A percentile compares a stretch with the other conserved stretches of the same genome.
Conservation (phyloP, 2,329 filamentous ascomycete genomes). For the Aspergillus neotritici region DNA sequence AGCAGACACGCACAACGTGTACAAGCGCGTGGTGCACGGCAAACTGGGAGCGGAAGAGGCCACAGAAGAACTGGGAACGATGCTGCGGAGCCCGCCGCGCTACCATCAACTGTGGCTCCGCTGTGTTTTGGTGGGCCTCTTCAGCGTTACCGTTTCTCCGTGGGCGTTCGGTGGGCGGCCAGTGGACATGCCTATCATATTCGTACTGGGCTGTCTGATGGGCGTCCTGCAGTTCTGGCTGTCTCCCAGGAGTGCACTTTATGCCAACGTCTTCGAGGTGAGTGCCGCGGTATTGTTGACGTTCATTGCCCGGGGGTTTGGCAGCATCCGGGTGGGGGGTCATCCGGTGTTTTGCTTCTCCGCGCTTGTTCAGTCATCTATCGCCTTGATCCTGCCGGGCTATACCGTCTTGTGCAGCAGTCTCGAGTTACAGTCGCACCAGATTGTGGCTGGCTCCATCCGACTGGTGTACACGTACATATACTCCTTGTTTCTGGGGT, state of each 20-base stretch:
- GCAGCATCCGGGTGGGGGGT: constrained; percentile 49
- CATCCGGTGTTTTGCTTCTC: constrained; percentile 60
- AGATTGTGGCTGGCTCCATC: constrained; percentile 59
- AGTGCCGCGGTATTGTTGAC: constrained; percentile 59
- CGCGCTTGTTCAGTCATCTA: constrained; percentile 42
- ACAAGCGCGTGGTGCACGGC: constrained; percentile 42
- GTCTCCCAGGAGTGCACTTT: constrained; percentile 66
- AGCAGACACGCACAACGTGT: constrained; percentile 38
- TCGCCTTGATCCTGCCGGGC: constrained; percentile 64
- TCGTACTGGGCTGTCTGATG: constrained; percentile 66
- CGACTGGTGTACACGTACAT: constrained; percentile 51
- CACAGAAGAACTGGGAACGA: constrained; percentile 39
- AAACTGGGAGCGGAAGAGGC: constrained; percentile 38
- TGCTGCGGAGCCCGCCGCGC: constrained; percentile 53
- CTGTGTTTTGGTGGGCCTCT: constrained; percentile 65
- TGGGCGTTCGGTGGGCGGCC: constrained; percentile 71
- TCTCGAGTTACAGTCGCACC: constrained; percentile 62
- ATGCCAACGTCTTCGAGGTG: constrained; percentile 34
- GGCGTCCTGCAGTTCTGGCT: constrained; percentile 68
- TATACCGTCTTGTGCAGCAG: constrained; percentile 55
- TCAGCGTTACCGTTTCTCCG: constrained; percentile 67
- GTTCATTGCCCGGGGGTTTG: constrained; percentile 61
- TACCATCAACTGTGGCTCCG: constrained; percentile 45
- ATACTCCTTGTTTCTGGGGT: constrained; percentile 64
- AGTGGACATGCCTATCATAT: constrained; percentile 48